Evolutionary conservation across 371 early-diverging fungal genomes (phyloP).

Genomic region (Zopfochytrium polystomum): DNA sequence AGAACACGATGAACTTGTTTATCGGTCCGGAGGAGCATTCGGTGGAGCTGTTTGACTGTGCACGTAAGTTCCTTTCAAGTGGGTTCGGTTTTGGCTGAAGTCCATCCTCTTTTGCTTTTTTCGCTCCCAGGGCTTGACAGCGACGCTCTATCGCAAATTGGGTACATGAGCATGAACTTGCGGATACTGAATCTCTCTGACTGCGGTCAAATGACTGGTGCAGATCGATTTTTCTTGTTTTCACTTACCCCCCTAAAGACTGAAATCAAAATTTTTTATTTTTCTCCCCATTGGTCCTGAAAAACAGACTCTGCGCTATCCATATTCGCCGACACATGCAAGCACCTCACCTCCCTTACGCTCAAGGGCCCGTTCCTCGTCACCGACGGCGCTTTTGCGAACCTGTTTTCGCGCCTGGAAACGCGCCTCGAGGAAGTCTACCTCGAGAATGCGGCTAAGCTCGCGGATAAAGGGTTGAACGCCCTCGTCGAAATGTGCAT

Average conservation of each 20-base stretch:
- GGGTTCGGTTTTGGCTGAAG: no score
- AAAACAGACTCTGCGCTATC: slow-evolving; percentile 48
- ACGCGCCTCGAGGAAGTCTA: slow-evolving; percentile 58
- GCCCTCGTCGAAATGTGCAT: slow-evolving; percentile 54
- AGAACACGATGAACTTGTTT: slow-evolving; percentile 68
- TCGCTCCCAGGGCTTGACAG: slow-evolving; percentile 55
- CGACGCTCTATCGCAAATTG: slow-evolving; percentile 55
- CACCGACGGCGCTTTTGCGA: slow-evolving; percentile 56
- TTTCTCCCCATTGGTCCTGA: no score
- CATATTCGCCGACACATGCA: slow-evolving; percentile 48
- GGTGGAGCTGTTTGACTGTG: slow-evolving; percentile 76
- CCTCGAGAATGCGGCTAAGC: slow-evolving; percentile 62
- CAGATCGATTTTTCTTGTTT: slow-evolving; percentile 1
- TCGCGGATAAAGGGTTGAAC: slow-evolving; percentile 50
- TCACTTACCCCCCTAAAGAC: neutral
- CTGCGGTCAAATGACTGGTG: slow-evolving; percentile 69
- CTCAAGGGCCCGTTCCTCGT: slow-evolving; percentile 75
- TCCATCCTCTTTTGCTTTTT: no score
- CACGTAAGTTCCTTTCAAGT: slow-evolving; percentile 46
- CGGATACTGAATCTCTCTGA: slow-evolving; percentile 60
- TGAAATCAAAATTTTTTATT: no score
- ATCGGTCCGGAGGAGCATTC: slow-evolving; percentile 57
- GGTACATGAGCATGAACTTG: slow-evolving; percentile 62
- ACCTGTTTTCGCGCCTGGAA: slow-evolving; percentile 50
- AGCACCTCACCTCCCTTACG: slow-evolving; percentile 52